These are phyloP conservation scores for Populus davidiana DNA, from an alignment of 345 rosid species.

Conservation along the genomic window DNA sequence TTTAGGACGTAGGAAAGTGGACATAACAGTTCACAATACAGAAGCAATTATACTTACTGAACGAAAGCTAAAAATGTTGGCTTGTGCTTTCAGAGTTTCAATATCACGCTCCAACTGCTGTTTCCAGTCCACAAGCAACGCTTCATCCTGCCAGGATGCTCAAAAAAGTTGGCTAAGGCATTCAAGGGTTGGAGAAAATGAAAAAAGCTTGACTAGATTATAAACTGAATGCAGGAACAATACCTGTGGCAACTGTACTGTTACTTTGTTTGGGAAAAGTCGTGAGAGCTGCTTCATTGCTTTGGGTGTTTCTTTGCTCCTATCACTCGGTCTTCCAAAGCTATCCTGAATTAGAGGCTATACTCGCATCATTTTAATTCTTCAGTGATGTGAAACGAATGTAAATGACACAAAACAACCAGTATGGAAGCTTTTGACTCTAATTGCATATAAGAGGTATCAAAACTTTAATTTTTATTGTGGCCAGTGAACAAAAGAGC, in stretches of 20 bases:
- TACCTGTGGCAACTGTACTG: conserved; percentile 98
- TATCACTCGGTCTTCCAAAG: conserved; percentile 80
- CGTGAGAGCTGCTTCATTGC: conserved; percentile 82
- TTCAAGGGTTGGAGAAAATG: conserved; percentile 5
- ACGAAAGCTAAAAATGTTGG: conserved; percentile 65
- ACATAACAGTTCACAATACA: neutral
- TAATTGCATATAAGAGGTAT: neutral
- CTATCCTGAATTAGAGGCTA: conserved; percentile 62
- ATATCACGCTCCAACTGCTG: conserved; percentile 86
- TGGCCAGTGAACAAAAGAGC: neutral
- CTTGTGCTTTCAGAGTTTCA: conserved; percentile 79
- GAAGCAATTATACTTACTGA: conserved; percentile 47
- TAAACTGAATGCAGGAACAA: conserved; percentile 4
- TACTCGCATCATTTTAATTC: conserved; percentile 1
- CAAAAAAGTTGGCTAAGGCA: conserved; percentile 22
- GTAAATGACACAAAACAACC: neutral
- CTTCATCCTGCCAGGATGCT: conserved; percentile 64
- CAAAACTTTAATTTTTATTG: neutral
- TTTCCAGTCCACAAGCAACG: conserved; percentile 91
- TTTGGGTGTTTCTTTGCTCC: conserved; percentile 85
- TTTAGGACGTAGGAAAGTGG: neutral
- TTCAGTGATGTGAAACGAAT: neutral
- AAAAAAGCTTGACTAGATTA: neutral
- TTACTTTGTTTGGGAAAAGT: conserved; percentile 91
- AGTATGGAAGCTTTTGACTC: neutral